Percentiles rank a stretch among this genome's conserved stretches.
phyloP scores from a whole-genome alignment of 129 eudicot genomes.

The Flaveria bidentis region DNA sequence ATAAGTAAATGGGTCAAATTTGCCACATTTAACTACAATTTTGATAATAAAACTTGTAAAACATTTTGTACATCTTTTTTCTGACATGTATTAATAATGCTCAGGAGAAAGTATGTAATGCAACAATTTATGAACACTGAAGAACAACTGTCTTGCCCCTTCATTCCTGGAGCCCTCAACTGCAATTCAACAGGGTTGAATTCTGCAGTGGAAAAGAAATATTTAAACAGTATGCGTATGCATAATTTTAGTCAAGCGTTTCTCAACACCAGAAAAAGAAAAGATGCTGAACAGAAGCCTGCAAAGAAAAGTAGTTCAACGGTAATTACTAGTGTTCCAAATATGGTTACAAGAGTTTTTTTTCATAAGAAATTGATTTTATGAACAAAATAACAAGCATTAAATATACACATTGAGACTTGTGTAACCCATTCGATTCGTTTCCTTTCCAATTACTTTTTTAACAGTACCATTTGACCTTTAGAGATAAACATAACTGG shows the following conservation, averaged over 20 bases:
- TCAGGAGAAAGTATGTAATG: constrained; percentile 82
- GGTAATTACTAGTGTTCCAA: constrained; percentile 49
- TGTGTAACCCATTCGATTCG: background rate
- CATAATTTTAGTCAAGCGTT: constrained; percentile 64
- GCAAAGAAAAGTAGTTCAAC: constrained; percentile 52
- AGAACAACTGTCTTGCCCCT: constrained; percentile 54
- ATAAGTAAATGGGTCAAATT: constrained; percentile 4
- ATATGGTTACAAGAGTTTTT: background rate
- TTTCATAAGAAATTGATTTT: background rate
- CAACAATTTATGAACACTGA: constrained; percentile 60
- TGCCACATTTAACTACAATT: constrained; percentile 1
- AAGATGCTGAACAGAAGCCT: constrained; percentile 51
- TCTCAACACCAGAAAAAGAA: constrained; percentile 70
- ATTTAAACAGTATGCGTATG: constrained; percentile 41
- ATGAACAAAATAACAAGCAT: background rate
- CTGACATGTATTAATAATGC: constrained; percentile 18
- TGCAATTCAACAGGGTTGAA: constrained; percentile 41
- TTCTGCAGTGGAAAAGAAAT: constrained; percentile 50
- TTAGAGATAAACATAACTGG: background rate
- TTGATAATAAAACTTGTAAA: constrained; percentile 1
- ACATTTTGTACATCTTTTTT: background rate
- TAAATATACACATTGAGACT: background rate
- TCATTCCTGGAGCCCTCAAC: constrained; percentile 48
- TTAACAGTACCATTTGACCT: constrained; percentile 10
- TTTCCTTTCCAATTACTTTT: background rate